Evolutionary conservation across 1,139 yeast genomes (phyloP).

Genomic region (Pichia sp.): DNA sequence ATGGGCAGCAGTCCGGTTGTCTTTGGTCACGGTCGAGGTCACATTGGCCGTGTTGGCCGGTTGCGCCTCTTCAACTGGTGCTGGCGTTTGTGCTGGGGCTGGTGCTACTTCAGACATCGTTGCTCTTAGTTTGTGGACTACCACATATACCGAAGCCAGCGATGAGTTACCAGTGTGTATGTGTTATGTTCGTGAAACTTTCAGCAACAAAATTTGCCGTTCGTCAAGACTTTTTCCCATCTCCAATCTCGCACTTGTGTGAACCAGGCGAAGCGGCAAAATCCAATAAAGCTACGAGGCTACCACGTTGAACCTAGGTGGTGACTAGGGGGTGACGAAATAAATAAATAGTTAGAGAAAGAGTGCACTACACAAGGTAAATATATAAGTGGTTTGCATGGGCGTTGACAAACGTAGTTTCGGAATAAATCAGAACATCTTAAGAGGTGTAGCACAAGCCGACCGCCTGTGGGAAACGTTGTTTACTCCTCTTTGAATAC

Average conservation of each 20-base stretch:
- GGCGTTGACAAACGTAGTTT: not conserved
- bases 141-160: not conserved
- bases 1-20: slow-evolving; percentile 89
- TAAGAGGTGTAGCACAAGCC: not conserved
- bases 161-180: not conserved
- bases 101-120: slow-evolving; percentile 73
- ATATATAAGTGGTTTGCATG: not conserved
- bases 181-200: not conserved
- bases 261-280: not conserved
- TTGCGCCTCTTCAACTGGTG: slow-evolving; percentile 5
- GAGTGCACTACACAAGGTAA: not conserved
- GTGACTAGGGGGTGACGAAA: not conserved
- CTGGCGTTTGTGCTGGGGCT: slow-evolving; percentile 27
- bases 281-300: not conserved
- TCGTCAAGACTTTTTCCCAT: not conserved
- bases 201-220: slow-evolving; percentile 5
- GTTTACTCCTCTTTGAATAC: slow-evolving; percentile 41
- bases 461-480: not conserved
- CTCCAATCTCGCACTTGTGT: not conserved
- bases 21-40: slow-evolving; percentile 29
- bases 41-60: slow-evolving; percentile 22
- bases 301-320: too few relatives aligned
- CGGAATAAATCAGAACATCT: not conserved
- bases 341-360: not conserved
- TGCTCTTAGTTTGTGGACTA: slow-evolving; percentile 25